phyloP scores from a whole-genome alignment of 1,139 yeast genomes.

The Suhomyces guaymorum region DNA sequence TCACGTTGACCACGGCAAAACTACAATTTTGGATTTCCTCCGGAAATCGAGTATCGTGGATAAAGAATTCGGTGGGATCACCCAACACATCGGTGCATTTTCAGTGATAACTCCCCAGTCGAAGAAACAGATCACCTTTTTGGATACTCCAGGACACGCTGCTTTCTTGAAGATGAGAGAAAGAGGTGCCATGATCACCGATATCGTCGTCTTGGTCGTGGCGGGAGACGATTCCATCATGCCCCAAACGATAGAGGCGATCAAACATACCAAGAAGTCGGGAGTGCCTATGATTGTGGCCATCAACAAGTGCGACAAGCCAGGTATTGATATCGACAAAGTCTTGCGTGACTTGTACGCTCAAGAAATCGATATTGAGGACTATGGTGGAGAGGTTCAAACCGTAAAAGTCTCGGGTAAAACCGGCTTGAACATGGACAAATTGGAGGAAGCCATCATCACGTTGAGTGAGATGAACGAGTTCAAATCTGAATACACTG shows the following conservation, averaged over 20 bases:
- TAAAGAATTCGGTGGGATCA: constrained; percentile 93
- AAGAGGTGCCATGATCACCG: constrained; percentile 94
- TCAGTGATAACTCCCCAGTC: constrained; percentile 77
- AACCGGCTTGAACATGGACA: constrained; percentile 81
- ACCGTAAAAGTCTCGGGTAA: constrained; percentile 86
- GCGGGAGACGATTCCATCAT: constrained; percentile 97
- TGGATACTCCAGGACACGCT: constrained; percentile 98
- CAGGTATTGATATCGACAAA: constrained; percentile 66
- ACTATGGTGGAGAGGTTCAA: constrained; percentile 94
- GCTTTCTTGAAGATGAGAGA: constrained; percentile 96
- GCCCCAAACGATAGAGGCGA: constrained; percentile 97
- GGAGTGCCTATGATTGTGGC: constrained; percentile 91
- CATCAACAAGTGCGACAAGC: constrained; percentile 87
- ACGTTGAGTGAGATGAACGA: constrained; percentile 84
- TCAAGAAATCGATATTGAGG: constrained; percentile 83
- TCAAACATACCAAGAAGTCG: constrained; percentile 83
- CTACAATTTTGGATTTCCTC: constrained; percentile 84
- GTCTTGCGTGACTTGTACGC: constrained; percentile 77
- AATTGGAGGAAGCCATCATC: constrained; percentile 84
- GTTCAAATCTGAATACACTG: constrained; percentile 61
- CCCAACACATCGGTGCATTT: constrained; percentile 98
- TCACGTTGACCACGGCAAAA: constrained; percentile 98
- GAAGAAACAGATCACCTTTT: constrained; percentile 75
- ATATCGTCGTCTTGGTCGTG: constrained; percentile 88
- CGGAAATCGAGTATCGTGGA: constrained; percentile 82